Percentiles rank a stretch among this genome's conserved stretches.
phyloP scores from a whole-genome alignment of 1,284 basidiomycete species.

The Cryptococcus hybrid region DNA sequence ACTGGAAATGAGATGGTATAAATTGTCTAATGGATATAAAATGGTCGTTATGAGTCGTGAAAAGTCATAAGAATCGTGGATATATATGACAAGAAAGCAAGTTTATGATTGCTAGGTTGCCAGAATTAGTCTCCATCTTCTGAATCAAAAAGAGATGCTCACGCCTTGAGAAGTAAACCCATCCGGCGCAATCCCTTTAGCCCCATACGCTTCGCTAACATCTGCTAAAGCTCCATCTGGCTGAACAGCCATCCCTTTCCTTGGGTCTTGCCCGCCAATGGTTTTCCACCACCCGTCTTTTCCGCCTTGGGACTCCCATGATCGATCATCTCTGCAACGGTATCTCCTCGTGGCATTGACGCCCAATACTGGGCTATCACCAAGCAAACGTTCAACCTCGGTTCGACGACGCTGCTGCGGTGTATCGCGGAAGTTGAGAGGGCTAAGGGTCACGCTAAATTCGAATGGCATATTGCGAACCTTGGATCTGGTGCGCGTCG shows the following conservation, averaged over 20 bases:
- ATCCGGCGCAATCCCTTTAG: conserved; percentile 31
- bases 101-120: no score
- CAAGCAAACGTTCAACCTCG: conserved; percentile 14
- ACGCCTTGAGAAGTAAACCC: conserved; percentile 30
- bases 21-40: no score
- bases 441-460: not conserved
- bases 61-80: no score
- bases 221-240: conserved; percentile 30
- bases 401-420: conserved; percentile 1
- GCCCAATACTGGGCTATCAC: conserved; percentile 23
- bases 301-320: conserved; percentile 16
- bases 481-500: conserved; percentile 24
- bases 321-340: conserved; percentile 4
- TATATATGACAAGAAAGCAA: no score
- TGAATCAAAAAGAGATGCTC: not conserved
- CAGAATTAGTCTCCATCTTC: no score
- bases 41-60: no score
- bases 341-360: not conserved
- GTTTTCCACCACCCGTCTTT: conserved; percentile 1
- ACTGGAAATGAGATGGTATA: no score
- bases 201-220: conserved; percentile 46
- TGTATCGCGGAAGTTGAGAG: not conserved
- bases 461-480: conserved; percentile 3
- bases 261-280: not conserved
- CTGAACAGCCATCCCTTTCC: conserved; percentile 6